Percentiles rank a stretch among this genome's conserved stretches.
Conservation (phyloP, 2,329 filamentous ascomycete species). For the Colletotrichum horii region DNA sequence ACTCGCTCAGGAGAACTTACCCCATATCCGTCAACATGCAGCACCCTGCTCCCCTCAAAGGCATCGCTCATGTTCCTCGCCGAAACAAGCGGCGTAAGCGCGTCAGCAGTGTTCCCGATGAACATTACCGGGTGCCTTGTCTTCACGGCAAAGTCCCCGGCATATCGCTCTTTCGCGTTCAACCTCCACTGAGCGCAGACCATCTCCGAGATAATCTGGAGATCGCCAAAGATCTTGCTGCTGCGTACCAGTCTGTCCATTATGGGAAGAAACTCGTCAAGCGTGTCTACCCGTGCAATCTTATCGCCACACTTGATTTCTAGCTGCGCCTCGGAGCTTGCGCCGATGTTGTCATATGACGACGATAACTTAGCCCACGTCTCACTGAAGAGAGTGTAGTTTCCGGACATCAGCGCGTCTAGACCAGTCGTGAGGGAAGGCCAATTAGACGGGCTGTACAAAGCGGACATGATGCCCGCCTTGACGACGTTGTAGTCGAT, state of each 20-base stretch:
- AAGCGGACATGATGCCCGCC: neutral
- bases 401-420: constrained; percentile 9
- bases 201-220: constrained; percentile 17
- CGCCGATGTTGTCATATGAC: neutral
- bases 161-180: constrained; percentile 39
- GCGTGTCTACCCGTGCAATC: constrained; percentile 25
- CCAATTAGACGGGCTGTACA: neutral
- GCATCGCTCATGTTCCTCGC: constrained; percentile 39
- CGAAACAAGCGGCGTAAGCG: constrained; percentile 41
- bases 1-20: constrained; percentile 28
- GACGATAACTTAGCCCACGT: accelerated
- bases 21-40: constrained; percentile 39
- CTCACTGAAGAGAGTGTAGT: neutral
- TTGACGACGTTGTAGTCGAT: constrained; percentile 29
- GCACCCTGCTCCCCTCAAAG: constrained; percentile 41
- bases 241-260: constrained; percentile 25
- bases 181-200: constrained; percentile 43
- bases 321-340: constrained; percentile 1
- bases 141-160: constrained; percentile 34
- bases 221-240: constrained; percentile 33
- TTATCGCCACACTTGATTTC: constrained; percentile 42
- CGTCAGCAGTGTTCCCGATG: constrained; percentile 42
- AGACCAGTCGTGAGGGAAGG: neutral
- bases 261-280: constrained; percentile 31
- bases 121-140: constrained; percentile 40